Percentiles rank a stretch among this genome's conserved stretches.
phyloP scores from a whole-genome alignment of 2,329 filamentous ascomycete genomes.

The Lasiodiplodia sp. region DNA sequence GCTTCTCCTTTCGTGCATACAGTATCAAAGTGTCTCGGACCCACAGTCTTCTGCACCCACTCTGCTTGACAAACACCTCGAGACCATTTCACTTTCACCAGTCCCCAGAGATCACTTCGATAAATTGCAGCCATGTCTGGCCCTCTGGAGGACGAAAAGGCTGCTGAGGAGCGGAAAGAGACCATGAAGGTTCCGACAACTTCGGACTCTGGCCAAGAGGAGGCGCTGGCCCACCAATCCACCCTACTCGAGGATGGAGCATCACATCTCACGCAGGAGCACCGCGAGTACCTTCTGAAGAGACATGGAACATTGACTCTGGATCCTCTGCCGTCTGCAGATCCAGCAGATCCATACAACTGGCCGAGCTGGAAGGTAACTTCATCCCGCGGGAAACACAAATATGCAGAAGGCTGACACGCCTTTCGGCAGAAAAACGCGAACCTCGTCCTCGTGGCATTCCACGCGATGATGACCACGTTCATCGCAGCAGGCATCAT shows the following conservation, averaged over 20 bases:
- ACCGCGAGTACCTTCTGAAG: slow-evolving; percentile 59
- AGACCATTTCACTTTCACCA: background rate
- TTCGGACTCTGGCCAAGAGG: background rate
- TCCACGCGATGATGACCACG: slow-evolving; percentile 65
- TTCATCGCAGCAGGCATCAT: slow-evolving; percentile 64
- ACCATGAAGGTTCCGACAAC: background rate
- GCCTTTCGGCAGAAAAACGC: slow-evolving; percentile 54
- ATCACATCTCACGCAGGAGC: slow-evolving; percentile 50
- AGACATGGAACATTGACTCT: slow-evolving; percentile 63
- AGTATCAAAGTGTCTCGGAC: background rate
- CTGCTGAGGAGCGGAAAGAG: slow-evolving; percentile 9
- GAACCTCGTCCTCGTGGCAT: slow-evolving; percentile 63
- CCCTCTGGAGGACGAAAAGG: slow-evolving; percentile 16
- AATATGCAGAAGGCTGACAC: background rate
- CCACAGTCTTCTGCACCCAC: background rate
- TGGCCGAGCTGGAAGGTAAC: slow-evolving; percentile 60
- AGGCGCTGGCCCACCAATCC: slow-evolving; percentile 13
- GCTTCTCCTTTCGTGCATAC: background rate
- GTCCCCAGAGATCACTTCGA: too few relatives aligned
- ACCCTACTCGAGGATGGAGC: slow-evolving; percentile 38
- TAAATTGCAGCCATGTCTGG: slow-evolving; percentile 24
- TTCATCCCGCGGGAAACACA: background rate
- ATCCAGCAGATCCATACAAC: slow-evolving; percentile 63
- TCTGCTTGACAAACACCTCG: background rate
- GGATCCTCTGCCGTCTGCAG: slow-evolving; percentile 60